These are phyloP conservation scores for Panicum hallii DNA, from an alignment of 202 grass and related monocot genomes.

Conservation along the genomic window DNA sequence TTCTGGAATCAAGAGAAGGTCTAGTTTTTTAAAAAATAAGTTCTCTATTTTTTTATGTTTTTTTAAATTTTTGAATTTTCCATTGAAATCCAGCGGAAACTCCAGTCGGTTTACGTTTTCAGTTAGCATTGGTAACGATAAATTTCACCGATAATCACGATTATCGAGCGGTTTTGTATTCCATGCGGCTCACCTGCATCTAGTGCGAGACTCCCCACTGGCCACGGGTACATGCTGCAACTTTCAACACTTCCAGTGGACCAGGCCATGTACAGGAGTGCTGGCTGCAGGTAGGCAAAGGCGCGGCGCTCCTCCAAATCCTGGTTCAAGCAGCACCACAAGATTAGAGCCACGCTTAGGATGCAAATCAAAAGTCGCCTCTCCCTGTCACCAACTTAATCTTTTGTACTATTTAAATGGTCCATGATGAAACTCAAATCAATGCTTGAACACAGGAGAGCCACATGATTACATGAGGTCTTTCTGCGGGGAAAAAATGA, in stretches of 20 bases:
- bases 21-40: too few relatives aligned
- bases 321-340: background rate
- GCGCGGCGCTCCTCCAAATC: background rate
- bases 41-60: too few relatives aligned
- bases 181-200: too few relatives aligned
- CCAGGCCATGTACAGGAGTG: background rate
- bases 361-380: background rate
- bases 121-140: too few relatives aligned
- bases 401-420: background rate
- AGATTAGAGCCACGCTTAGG: background rate
- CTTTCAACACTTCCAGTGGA: background rate
- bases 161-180: too few relatives aligned
- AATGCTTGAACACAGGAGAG: background rate
- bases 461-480: background rate
- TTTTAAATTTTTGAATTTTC: too few relatives aligned
- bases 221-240: background rate
- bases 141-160: too few relatives aligned
- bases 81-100: too few relatives aligned
- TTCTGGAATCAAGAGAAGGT: too few relatives aligned
- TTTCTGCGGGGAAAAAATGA: background rate
- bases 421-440: background rate
- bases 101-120: too few relatives aligned
- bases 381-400: background rate
- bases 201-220: too few relatives aligned
- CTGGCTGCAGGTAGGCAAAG: background rate